Conservation (phyloP, 225 moss, liverwort and hornwort genomes). For the Anthoceros angustus region DNA sequence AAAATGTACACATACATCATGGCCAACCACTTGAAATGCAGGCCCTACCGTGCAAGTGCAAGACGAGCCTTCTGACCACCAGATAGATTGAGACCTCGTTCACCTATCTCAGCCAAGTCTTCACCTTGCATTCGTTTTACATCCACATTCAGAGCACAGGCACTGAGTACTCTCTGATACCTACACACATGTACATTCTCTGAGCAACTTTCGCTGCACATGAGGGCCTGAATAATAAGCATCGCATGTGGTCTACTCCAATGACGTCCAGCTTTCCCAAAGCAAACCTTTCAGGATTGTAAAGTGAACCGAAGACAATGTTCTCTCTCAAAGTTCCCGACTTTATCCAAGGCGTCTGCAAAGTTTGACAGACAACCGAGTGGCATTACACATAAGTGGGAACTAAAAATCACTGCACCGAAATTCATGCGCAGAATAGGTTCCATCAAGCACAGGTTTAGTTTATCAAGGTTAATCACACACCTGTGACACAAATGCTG, state of each 20-base stretch:
- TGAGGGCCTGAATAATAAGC: too few species aligned
- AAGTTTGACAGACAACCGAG: constrained; percentile 3
- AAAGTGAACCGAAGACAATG: constrained; percentile 64
- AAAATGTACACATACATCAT: background rate
- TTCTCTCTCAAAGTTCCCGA: constrained; percentile 75
- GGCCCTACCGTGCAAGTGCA: constrained; percentile 59
- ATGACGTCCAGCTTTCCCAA: too few species aligned
- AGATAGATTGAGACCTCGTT: constrained; percentile 80
- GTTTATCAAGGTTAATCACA: background rate
- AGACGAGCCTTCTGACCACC: constrained; percentile 91
- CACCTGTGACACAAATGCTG: constrained; percentile 77
- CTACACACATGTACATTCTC: constrained; percentile 25
- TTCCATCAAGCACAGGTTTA: background rate
- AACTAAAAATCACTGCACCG: background rate
- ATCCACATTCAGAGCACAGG: constrained; percentile 76
- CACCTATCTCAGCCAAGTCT: constrained; percentile 77
- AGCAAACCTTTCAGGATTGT: constrained; percentile 45
- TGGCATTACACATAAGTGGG: constrained; percentile 9
- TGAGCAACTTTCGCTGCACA: too few species aligned
- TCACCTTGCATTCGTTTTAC: constrained; percentile 72
- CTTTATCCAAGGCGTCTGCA: constrained; percentile 78
- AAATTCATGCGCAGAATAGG: background rate
- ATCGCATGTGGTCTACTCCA: too few species aligned
- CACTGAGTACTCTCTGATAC: constrained; percentile 49
- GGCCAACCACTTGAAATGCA: background rate